Percentiles rank a stretch among this genome's conserved stretches.
Evolutionary conservation across 176 grass and related monocot species (phyloP).

Genomic region (Zea luxurians): DNA sequence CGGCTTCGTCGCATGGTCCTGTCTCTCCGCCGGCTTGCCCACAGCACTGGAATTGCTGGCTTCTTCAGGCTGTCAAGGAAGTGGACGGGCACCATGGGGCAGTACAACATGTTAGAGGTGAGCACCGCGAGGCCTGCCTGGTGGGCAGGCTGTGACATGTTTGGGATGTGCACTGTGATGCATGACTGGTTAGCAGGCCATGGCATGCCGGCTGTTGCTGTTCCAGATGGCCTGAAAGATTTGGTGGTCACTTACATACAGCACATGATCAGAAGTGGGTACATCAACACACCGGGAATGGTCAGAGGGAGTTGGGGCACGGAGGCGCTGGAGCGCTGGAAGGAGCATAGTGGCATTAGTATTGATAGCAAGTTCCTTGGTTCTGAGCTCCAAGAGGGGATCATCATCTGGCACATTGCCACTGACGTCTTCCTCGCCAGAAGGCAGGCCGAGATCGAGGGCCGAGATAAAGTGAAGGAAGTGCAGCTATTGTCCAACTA

Average conservation of each 20-base stretch:
- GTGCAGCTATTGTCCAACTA: slow-evolving; percentile 26
- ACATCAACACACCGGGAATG: slow-evolving; percentile 9
- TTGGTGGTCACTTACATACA: slow-evolving; percentile 1
- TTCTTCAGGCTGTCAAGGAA: too few relatives aligned
- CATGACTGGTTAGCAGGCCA: not conserved
- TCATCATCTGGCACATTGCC: slow-evolving; percentile 53
- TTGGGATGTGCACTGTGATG: slow-evolving; percentile 13
- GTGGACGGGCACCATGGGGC: too few relatives aligned
- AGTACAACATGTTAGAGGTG: too few relatives aligned
- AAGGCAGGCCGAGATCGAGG: not conserved
- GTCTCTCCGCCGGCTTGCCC: too few relatives aligned
- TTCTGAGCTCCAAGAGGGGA: slow-evolving; percentile 26
- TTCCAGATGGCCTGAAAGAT: not conserved
- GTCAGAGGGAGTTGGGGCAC: slow-evolving; percentile 1
- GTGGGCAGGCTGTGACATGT: slow-evolving; percentile 43
- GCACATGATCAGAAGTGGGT: not conserved
- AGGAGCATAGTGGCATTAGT: not conserved
- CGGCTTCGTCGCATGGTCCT: too few relatives aligned
- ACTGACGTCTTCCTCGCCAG: slow-evolving; percentile 17
- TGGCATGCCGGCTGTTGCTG: not conserved
- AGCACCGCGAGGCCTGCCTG: too few relatives aligned
- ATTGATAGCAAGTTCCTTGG: not conserved
- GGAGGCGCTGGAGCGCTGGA: not conserved
- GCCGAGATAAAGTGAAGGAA: not conserved
- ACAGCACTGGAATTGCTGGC: too few relatives aligned